Base-by-base conservation (phyloP, 345 rosid species). In the Corchorus capsularis region DNA sequence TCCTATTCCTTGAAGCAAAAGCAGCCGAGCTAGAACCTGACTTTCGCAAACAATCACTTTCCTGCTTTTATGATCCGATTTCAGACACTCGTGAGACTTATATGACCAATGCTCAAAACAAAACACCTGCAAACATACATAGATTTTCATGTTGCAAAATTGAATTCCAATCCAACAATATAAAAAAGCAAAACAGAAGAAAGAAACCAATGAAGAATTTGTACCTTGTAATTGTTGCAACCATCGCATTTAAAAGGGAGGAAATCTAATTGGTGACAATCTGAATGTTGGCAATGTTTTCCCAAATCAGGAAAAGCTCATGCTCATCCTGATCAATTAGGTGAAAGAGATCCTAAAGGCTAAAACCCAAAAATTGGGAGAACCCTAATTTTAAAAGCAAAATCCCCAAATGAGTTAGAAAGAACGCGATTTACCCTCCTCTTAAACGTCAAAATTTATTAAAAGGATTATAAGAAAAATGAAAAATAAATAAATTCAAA, bases 231-330 rank as follows among this genome's bases (percentile, higher is more conserved):
- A n/a, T 83, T 83, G 46, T 83, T 85, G 79, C 99, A 92, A 32
- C 86, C 85, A 3, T 89, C 83, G 75, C 98, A 93, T 55, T 56
- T 87, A 79, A 95, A 93, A 37, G 98, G 97, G 8, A 93, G 90
- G 55, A 95, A 95, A 87, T 93, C 98, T 62, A 95, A 90, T 73
- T 87, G 95, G 47, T 84, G 81, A 83, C 99, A 95, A 65, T 87
- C 89, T 6, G 88, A 79, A 69, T 83, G 80, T 77, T 89, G 96
- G 83, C 98, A 93, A 52, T 93, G 96, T 47, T 79, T 77, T 16
- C 96, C 99, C 63, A 93, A 75, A 86, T 90, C 89, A 27, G 96
- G 94, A 75, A 91, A 93, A 80, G 96, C 97, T 82, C n/a, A n/a
- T n/a, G n/a, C n/a, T n/a, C n/a, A n/a, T n/a, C n/a, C n/a, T n/a